phyloP scores from a whole-genome alignment of 2,329 filamentous ascomycete genomes.

The Talaromyces albobiverticillius region DNA sequence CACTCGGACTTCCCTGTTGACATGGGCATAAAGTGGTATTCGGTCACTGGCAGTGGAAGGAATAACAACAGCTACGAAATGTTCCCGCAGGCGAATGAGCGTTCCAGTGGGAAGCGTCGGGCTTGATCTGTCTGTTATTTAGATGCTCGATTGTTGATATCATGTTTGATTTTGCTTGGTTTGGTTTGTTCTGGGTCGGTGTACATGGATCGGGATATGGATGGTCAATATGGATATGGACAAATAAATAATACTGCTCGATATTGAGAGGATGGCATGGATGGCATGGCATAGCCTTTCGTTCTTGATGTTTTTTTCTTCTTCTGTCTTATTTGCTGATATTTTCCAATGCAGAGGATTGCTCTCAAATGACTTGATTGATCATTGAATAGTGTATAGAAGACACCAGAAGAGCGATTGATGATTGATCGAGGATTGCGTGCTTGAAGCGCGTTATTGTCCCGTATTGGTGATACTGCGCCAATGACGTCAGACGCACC shows the following conservation, averaged over 20 bases:
- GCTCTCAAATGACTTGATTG: too few species aligned
- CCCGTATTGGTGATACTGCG: background rate
- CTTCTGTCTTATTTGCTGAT: too few species aligned
- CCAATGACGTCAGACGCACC: background rate
- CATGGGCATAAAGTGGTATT: slow-evolving; percentile 43
- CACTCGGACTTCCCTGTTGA: slow-evolving; percentile 45
- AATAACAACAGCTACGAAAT: slow-evolving; percentile 23
- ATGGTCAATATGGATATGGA: too few species aligned
- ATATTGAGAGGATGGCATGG: too few species aligned
- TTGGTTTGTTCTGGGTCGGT: background rate
- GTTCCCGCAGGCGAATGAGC: slow-evolving; percentile 20
- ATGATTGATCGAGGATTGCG: background rate
- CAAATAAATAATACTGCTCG: background rate
- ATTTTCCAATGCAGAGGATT: too few species aligned
- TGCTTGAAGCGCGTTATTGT: background rate
- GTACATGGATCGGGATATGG: slow-evolving; percentile 4
- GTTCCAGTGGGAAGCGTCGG: slow-evolving; percentile 11
- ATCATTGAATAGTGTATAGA: too few species aligned
- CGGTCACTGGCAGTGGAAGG: slow-evolving; percentile 20
- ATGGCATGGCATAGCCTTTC: too few species aligned
- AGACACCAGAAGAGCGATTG: too few species aligned
- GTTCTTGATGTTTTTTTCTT: too few species aligned
- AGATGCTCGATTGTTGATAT: too few species aligned
- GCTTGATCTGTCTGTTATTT: background rate
- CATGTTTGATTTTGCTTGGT: background rate